Base-by-base conservation (phyloP, 1,284 basidiomycete species). In the Cryptococcus sp. region DNA sequence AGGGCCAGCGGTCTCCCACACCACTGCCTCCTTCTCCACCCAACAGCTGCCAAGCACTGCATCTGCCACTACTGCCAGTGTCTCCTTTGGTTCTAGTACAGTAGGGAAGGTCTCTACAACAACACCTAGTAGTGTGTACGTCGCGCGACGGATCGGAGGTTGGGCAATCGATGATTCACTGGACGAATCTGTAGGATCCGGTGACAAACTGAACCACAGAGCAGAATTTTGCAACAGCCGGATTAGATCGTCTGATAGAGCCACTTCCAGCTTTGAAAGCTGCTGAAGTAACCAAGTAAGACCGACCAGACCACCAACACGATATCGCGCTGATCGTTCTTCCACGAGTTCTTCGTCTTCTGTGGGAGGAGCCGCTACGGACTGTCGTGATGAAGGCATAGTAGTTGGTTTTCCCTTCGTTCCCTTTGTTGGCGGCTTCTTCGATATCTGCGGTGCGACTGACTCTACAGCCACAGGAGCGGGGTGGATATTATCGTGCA, bases 41-140 rank as follows among this genome's bases (percentile, higher is more conserved):
- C 89, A 93, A 6, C 88, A 87, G 22, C 86, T 87, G 16, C 86
- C 84, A 38, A 93, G 77, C 5, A 89, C 79, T 0, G 84, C 85
- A 1, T 77, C 66, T 43, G 87, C 84, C 16, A 91, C 75, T 1
- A 83, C 71, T 0, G 64, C 41, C 8, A 77, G 46, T 17, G 73
- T 58, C 19, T 71, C 68, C 7, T 56, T 40, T 46, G 68, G 58
- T 11, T 51, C 60, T 13, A 75, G 55, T 15, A 66, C 61, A 3
- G 63, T 60, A 5, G 69, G 67, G 48, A 64, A 68, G 1, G 58
- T 50, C 8, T 72, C 71, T 4, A 74, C 57, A 20, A 77, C 39
- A 1, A 59, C 55, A 6, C 58, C 46, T 2, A 79, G 59, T 5
- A 77, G 63, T 2, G 59, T 52, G 52, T 77, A 79, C 0, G 69